These are phyloP conservation scores for Clavispora asparagi DNA, from an alignment of 805 yeast species.

Conservation along the genomic window DNA sequence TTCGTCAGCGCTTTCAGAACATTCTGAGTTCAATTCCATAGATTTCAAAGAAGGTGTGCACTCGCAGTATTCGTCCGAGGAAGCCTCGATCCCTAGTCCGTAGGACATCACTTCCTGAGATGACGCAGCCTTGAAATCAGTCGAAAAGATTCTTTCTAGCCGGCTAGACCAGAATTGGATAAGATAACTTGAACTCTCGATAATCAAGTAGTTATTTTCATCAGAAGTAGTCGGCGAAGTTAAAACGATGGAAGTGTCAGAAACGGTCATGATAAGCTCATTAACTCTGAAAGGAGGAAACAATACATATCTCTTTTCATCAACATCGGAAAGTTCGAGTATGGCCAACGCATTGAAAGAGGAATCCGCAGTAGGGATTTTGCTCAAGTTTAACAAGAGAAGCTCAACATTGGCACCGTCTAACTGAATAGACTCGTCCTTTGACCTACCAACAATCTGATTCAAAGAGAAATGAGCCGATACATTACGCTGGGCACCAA, in stretches of 20 bases:
- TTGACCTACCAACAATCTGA: conserved; percentile 34
- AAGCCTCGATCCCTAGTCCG: conserved; percentile 15
- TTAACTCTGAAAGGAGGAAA: conserved; percentile 40
- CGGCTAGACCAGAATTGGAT: conserved; percentile 27
- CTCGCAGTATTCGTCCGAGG: conserved; percentile 1
- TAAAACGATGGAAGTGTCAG: neutral
- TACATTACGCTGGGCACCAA: conserved; percentile 23
- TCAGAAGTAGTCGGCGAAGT: neutral
- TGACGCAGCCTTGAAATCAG: conserved; percentile 7
- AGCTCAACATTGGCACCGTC: conserved; percentile 23
- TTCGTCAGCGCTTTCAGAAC: neutral
- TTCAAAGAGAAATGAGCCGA: conserved; percentile 32
- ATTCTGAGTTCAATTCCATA: neutral
- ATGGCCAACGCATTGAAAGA: conserved; percentile 30
- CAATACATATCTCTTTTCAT: conserved; percentile 25
- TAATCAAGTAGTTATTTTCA: conserved; percentile 1
- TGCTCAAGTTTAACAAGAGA: conserved; percentile 26
- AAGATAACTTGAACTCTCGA: conserved; percentile 12
- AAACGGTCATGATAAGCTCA: conserved; percentile 22
- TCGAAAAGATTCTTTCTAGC: conserved; percentile 30
- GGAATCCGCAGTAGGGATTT: conserved; percentile 6
- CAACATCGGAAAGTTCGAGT: conserved; percentile 18
- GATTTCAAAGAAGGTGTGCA: neutral
- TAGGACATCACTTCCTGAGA: conserved; percentile 6
- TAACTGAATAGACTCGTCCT: conserved; percentile 17